Conservation (phyloP, 768 basidiomycete genomes). For the Dioszegia aurantiaca region DNA sequence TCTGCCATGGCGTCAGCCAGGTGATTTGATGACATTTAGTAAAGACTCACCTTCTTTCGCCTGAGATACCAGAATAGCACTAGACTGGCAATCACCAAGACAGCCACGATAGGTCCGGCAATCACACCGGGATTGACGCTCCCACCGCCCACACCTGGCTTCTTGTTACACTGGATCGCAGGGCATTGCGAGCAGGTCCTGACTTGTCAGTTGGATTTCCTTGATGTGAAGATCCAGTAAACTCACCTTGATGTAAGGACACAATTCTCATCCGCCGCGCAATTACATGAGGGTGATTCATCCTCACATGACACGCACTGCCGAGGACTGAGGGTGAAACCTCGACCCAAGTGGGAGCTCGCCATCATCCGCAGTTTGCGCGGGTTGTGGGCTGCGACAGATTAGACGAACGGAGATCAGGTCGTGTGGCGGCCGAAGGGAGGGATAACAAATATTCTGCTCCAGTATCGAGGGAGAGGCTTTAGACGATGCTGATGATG, state of each 20-base stretch:
- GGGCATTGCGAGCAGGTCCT: constrained; percentile 50
- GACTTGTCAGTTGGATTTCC: neutral
- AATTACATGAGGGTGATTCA: constrained; percentile 41
- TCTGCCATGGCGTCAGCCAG: constrained; percentile 11
- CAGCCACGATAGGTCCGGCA: constrained; percentile 49
- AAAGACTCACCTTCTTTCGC: constrained; percentile 42
- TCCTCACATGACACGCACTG: constrained; percentile 37
- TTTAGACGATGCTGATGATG: no score
- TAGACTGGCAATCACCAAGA: constrained; percentile 48
- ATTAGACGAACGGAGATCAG: no score
- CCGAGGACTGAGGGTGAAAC: neutral
- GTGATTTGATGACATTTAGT: neutral
- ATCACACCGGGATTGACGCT: constrained; percentile 48
- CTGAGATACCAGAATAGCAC: constrained; percentile 48
- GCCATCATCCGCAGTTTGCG: no score
- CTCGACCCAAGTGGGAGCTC: neutral
- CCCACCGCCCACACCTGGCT: constrained; percentile 16
- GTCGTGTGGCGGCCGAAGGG: no score
- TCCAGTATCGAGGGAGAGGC: no score
- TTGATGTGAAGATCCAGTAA: neutral
- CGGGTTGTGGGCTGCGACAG: no score
- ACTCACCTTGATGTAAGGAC: constrained; percentile 43
- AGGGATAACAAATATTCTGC: no score
- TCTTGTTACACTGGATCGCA: constrained; percentile 42
- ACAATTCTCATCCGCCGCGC: constrained; percentile 40